Base-by-base conservation (phyloP, 2,329 filamentous ascomycete genomes). In the Knufia petricola region DNA sequence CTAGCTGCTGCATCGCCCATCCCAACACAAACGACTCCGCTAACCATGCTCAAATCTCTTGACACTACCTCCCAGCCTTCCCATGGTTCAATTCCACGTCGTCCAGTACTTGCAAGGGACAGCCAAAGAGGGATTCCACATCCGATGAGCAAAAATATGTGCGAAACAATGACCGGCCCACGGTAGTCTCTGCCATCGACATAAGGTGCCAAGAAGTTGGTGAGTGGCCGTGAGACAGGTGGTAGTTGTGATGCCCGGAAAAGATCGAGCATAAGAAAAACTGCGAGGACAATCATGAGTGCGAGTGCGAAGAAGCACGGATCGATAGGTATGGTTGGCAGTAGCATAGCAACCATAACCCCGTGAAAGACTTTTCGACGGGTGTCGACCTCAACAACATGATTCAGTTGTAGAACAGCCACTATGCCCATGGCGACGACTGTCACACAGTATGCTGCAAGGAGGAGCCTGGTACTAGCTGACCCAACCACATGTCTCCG, bases 301-400 rank as follows among this genome's bases (percentile, higher is more conserved):
- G 88, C 87, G 10, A 98, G 72, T 1, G 85, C 79, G 43, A 82
- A 81, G 64, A 87, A 96, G 34, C 82, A 75, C 1, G 92, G 90
- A 64, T 98, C 92, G 54, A 96, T 70, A 62, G 81, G 95, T 1
- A 84, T 85, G 1, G 86, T 81, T 0, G 92, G 89, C 1, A 96
- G 74, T 49, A 98, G 82, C 87, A 98, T 95, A 49, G 81, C 81
- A 6, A 96, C 90, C 85, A 96, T 96, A 76, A 90, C 95, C 58
- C 94, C 94, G 65, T 98, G 92, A 64, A 98, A 98, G 20, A 96
- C 86, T 66, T 98, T 98, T 44, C 92, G 81, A 43, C 92, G 79
- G 1, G 92, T 98, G 67, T 98, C 92, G 40, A 98, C 90, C 66
- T 95, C 89, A 56, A 85, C 89, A 43, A 86, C 72, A 2, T 80